Evolutionary conservation across 129 eudicot species (phyloP).

Genomic region (Flaveria bidentis): DNA sequence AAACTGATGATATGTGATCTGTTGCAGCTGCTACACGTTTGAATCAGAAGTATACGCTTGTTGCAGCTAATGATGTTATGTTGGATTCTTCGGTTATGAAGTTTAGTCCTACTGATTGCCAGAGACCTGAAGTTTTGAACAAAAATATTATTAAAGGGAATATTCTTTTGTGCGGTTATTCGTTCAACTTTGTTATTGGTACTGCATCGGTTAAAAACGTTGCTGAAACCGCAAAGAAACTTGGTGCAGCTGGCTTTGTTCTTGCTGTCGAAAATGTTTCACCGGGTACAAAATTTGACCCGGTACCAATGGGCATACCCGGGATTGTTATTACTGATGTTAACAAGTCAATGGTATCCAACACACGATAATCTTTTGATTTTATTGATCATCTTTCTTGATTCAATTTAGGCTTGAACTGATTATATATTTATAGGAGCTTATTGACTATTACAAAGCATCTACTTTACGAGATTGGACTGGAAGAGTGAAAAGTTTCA

Average conservation of each 20-base stretch:
- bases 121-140: conserved; percentile 83
- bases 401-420: background rate
- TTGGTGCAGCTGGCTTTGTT: conserved; percentile 96
- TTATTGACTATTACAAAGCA: conserved; percentile 79
- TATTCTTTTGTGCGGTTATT: conserved; percentile 89
- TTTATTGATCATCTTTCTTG: background rate
- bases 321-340: conserved; percentile 86
- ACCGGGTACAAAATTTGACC: conserved; percentile 92
- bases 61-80: conserved; percentile 85
- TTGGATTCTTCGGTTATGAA: conserved; percentile 71
- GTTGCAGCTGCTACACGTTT: conserved; percentile 84
- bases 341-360: conserved; percentile 66
- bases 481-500: conserved; percentile 84
- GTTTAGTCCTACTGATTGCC: conserved; percentile 86
- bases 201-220: conserved; percentile 75
- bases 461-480: conserved; percentile 92
- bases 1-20: background rate
- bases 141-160: conserved; percentile 85
- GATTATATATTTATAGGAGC: conserved; percentile 49
- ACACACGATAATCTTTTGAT: background rate
- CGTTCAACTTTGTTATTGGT: conserved; percentile 87
- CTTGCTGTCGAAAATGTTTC: conserved; percentile 90
- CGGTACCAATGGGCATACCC: conserved; percentile 75
- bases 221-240: conserved; percentile 75
- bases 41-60: conserved; percentile 65